Base-by-base conservation (phyloP, 2,329 filamentous ascomycete species). In the Verticillium tricorpus region DNA sequence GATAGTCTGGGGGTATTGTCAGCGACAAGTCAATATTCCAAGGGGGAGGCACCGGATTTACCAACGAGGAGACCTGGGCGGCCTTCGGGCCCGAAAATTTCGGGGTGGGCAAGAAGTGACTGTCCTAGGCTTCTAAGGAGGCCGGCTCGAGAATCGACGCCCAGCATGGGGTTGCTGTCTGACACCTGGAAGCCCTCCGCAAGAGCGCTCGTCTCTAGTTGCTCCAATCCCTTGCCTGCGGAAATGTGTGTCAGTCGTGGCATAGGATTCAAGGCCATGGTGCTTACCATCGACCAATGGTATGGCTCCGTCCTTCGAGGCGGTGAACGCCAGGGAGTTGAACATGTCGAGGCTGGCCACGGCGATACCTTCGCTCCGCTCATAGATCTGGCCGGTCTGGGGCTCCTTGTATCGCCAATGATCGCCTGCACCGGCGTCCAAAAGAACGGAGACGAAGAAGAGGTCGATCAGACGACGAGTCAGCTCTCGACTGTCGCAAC, bases 391-490 rank as follows among this genome's bases (percentile, higher is more conserved):
- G 6, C 68, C 71, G 1, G 72, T 72, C 45, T 52, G 17, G 0
- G 77, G 74, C 67, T 84, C 82, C 1, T 68, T 71, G 60, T 75
- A 84, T 0, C 66, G 69, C 82, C 82, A 84, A 12, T 70, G 63
- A 67, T 84, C 79, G 1, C 82, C 82, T 0, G 82, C 82, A 0
- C 82, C 82, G 0, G 82, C 84, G 66, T 87, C 84, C 0, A 86
- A 73, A 17, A 87, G 74, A 0, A 87, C 84, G 0, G 84, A 85
- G 2, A 86, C 82, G 56, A 87, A 80, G 72, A 88, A 88, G 8
- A 89, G 73, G 67, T 89, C 86, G 55, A 87, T 78, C 19, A 88
- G 71, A 0, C 84, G 78, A 3, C 85, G 80, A 0, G 81, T 80
- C 5, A 78, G 69, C 63, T 85, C 84, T 1, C 72, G 64, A 1